These are phyloP conservation scores for Acrasis kona DNA, from an alignment of 78 protist genomes.

Conservation along the genomic window DNA sequence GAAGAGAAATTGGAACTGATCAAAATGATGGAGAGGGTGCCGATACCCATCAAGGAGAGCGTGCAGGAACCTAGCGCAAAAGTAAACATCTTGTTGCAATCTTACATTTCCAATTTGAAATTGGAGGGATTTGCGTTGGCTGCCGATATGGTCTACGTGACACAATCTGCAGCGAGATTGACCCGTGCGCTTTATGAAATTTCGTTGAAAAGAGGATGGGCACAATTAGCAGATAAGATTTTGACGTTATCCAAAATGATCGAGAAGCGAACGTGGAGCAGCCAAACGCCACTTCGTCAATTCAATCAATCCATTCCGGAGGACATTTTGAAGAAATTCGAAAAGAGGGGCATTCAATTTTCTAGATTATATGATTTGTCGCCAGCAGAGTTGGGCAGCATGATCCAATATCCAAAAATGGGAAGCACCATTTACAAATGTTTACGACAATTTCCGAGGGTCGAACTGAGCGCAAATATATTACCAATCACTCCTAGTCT, in stretches of 20 bases:
- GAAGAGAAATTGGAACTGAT: constrained; percentile 94
- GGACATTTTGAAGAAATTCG: constrained; percentile 69
- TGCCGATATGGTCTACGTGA: constrained; percentile 96
- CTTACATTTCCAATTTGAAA: constrained; percentile 84
- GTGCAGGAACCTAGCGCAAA: constrained; percentile 63
- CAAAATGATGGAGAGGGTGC: constrained; percentile 84
- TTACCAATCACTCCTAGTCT: constrained; percentile 88
- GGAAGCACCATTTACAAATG: constrained; percentile 65
- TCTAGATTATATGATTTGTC: constrained; percentile 70
- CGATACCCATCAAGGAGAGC: constrained; percentile 86
- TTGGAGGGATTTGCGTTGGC: constrained; percentile 92
- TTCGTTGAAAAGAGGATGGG: constrained; percentile 85
- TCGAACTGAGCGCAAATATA: constrained; percentile 71
- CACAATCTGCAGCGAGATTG: constrained; percentile 91
- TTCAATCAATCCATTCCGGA: constrained; percentile 50
- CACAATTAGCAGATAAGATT: constrained; percentile 62
- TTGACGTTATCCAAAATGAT: background rate
- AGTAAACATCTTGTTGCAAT: constrained; percentile 93
- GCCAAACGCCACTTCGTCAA: constrained; percentile 94
- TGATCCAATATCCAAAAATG: constrained; percentile 55
- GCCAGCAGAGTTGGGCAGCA: constrained; percentile 69
- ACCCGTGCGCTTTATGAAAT: constrained; percentile 91
- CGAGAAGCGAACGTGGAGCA: constrained; percentile 77
- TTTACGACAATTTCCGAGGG: constrained; percentile 79
- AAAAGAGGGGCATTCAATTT: constrained; percentile 69